Percentiles rank a stretch among this genome's conserved stretches.
These are phyloP conservation scores for Nigrograna mackinnonii DNA, from an alignment of 2,329 filamentous ascomycete genomes.

Conservation along the genomic window DNA sequence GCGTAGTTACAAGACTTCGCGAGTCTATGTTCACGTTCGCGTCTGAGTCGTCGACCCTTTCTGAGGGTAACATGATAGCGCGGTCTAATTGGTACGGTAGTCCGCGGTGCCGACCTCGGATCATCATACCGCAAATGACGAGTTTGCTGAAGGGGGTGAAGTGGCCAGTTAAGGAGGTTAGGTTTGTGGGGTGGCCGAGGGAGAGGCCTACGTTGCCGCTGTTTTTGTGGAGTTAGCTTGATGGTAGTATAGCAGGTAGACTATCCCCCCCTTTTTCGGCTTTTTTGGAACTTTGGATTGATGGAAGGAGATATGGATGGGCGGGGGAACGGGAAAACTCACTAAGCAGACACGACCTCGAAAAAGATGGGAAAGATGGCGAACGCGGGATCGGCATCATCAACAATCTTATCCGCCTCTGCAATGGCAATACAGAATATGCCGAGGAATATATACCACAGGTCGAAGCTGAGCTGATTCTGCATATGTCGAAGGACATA, in stretches of 20 bases:
- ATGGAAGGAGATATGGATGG: background rate
- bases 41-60: constrained; percentile 4
- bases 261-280: no score
- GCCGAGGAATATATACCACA: constrained; percentile 48
- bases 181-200: constrained; percentile 46
- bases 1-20: no score
- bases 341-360: constrained; percentile 41
- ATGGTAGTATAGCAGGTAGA: no score
- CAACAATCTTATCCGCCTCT: constrained; percentile 38
- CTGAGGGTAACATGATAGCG: constrained; percentile 39
- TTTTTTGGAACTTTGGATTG: no score
- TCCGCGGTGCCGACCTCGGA: constrained; percentile 58
- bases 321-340: background rate
- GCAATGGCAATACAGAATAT: constrained; percentile 42
- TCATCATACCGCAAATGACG: constrained; percentile 58
- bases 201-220: constrained; percentile 47
- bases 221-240: no score
- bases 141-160: constrained; percentile 56
- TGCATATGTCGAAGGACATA: constrained; percentile 41
- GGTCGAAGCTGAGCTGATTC: constrained; percentile 48
- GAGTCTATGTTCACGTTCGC: no score
- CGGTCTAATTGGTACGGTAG: constrained; percentile 57
- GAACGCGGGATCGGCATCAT: constrained; percentile 36
- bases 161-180: constrained; percentile 49
- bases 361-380: constrained; percentile 48